Percentiles rank a stretch among this genome's conserved stretches.
Evolutionary conservation across 2,329 filamentous ascomycete genomes (phyloP).

Genomic region (Tothia fuscella): DNA sequence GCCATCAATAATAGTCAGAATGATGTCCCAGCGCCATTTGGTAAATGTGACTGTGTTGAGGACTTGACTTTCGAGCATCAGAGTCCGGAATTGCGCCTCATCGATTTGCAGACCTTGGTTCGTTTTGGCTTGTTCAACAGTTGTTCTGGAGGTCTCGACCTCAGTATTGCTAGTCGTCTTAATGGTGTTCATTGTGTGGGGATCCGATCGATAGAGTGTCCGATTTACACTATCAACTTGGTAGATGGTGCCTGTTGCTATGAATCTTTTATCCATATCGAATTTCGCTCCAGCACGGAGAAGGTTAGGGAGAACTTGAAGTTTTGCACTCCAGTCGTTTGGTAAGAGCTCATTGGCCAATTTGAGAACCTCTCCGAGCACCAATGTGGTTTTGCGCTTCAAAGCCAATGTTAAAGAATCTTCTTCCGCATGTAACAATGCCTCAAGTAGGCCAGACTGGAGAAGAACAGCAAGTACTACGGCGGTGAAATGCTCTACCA

Average conservation of each 20-base stretch:
- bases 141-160: constrained; percentile 21
- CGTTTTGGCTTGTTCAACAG: constrained; percentile 34
- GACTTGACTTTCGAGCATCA: constrained; percentile 69
- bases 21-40: constrained; percentile 97
- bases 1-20: constrained; percentile 82
- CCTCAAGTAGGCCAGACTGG: constrained; percentile 55
- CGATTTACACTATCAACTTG: constrained; percentile 96
- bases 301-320: constrained; percentile 81
- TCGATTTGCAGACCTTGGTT: constrained; percentile 52
- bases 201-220: constrained; percentile 70
- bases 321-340: constrained; percentile 63
- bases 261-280: constrained; percentile 57
- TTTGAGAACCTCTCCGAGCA: constrained; percentile 85
- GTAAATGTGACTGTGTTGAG: constrained; percentile 78
- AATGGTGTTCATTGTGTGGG: constrained; percentile 20
- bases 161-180: constrained; percentile 20
- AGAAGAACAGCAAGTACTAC: constrained; percentile 77
- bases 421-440: constrained; percentile 48
- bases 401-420: constrained; percentile 56
- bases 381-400: constrained; percentile 76
- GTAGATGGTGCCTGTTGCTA: constrained; percentile 84
- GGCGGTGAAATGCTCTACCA: constrained; percentile 89
- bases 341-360: constrained; percentile 79
- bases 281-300: constrained; percentile 67
- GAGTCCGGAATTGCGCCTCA: constrained; percentile 48